Evolutionary conservation across 495 filamentous ascomycete species (phyloP), one percentile per base, ranked within the genome.

Genomic region (Bacidia gigantensis): DNA sequence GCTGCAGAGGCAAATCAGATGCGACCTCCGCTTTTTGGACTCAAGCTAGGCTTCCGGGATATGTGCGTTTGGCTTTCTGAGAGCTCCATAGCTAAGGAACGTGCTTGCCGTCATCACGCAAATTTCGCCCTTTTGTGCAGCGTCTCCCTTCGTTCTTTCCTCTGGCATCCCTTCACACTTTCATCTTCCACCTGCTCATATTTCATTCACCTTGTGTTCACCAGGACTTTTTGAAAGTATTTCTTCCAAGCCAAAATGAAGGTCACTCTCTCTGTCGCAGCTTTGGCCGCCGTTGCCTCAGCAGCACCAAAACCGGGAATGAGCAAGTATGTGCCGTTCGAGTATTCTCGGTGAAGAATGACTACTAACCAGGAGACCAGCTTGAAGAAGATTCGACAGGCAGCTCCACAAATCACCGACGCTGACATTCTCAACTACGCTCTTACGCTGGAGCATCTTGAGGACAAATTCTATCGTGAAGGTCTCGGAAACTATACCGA

Each of bases 401-500:
- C 50, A 25, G 46, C 43, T 26, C 60, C 56, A 17, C 49, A 53
- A 17, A 53, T 55, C 29, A 63, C 53, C 11, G 53, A 56, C 52
- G 61, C 39, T 55, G 66, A 80, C 39, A 58, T 61, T 45, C 56
- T 58, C 53, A 67, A 63, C 55, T 67, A 66, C 21, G 62, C 67
- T 46, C 57, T 69, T 11, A 68, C 67, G 49, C 56, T 69, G 21
- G 67, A 71, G 59, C 68, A 71, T 42, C 62, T 71, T 23, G 69
- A 70, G 53, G 65, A 67, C 48, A 55, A 62, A 12, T 71, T 71
- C 56, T 84, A 83, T 58, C 65, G 68, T 26, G 62, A 80, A 56
- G 78, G 74, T 24, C 68, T 82, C 2, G 64, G 72, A 51, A 79
- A 78, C 47, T 82, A 77, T 63, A 66, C 68, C 12, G 59, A 71